phyloP scores from a whole-genome alignment of 257 asterid genomes.

The Solanum pennellii region DNA sequence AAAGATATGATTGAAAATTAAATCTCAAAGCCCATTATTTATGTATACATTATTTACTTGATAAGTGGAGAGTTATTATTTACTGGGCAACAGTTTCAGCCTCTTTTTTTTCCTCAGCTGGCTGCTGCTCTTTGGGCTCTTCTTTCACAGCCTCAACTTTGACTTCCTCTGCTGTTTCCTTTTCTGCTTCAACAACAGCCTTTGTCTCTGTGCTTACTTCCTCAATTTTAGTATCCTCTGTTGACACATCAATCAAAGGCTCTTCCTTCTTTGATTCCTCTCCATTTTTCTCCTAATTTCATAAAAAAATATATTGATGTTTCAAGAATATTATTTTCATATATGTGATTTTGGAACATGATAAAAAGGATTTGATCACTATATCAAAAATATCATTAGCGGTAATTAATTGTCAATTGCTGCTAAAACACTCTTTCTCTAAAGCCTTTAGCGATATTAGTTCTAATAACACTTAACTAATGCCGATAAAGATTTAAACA shows the following conservation, averaged over 20 bases:
- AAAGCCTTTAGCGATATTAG: no score
- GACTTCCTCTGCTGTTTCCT: neutral
- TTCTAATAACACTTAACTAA: no score
- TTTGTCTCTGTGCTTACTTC: neutral
- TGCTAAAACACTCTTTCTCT: no score
- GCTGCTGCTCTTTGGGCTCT: neutral
- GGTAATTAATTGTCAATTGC: no score
- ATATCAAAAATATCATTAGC: no score
- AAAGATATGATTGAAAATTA: neutral
- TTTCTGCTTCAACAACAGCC: neutral
- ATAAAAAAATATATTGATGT: no score
- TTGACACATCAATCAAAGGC: slow-evolving; percentile 5
- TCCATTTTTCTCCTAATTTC: neutral
- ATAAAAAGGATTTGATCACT: neutral
- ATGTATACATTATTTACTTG: neutral
- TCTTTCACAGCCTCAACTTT: slow-evolving; percentile 1
- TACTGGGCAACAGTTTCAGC: neutral
- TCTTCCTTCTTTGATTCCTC: slow-evolving; percentile 3
- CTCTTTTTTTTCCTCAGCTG: neutral
- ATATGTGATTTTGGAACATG: neutral
- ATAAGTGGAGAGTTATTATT: neutral
- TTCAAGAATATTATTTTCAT: neutral
- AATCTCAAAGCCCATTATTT: neutral
- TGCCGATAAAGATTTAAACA: no score
- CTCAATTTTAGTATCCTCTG: neutral